Percentiles rank a stretch among this genome's conserved stretches.
Conservation (phyloP, 2,329 filamentous ascomycete genomes). For the Exophiala dermatitidis region DNA sequence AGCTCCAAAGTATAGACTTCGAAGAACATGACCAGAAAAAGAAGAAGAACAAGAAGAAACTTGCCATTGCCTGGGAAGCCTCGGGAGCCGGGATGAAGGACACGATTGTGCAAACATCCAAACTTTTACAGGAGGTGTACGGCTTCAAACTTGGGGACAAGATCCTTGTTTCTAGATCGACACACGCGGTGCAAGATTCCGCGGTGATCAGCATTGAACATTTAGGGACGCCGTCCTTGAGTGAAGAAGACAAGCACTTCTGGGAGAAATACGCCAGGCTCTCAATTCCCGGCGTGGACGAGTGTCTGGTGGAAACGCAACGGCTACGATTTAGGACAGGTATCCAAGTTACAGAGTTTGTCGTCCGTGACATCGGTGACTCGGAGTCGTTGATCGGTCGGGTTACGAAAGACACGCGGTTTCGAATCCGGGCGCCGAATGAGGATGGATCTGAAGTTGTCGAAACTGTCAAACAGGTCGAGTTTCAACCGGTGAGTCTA, state of each 20-base stretch:
- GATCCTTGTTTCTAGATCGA: slow-evolving; percentile 53
- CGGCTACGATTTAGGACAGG: slow-evolving; percentile 11
- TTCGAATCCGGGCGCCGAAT: slow-evolving; percentile 6
- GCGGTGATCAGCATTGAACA: slow-evolving; percentile 51
- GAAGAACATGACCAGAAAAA: background rate
- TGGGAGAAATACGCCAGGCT: slow-evolving; percentile 46
- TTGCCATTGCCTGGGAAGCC: slow-evolving; percentile 55
- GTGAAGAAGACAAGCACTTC: slow-evolving; percentile 34
- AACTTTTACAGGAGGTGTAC: slow-evolving; percentile 64
- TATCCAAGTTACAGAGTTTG: slow-evolving; percentile 30
- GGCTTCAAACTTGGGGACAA: slow-evolving; percentile 65
- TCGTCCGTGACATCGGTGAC: slow-evolving; percentile 17
- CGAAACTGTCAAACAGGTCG: background rate
- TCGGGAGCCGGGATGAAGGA: slow-evolving; percentile 54
- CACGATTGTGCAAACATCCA: slow-evolving; percentile 64
- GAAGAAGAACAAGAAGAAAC: slow-evolving; percentile 22
- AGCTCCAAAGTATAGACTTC: slow-evolving; percentile 32
- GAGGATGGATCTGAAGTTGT: background rate
- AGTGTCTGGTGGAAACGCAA: slow-evolving; percentile 28
- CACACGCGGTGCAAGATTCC: slow-evolving; percentile 47
- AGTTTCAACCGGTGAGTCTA: slow-evolving; percentile 16
- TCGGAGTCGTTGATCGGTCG: slow-evolving; percentile 12
- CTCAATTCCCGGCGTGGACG: slow-evolving; percentile 43
- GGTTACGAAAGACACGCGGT: slow-evolving; percentile 13
- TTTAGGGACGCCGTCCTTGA: background rate